phyloP scores from a whole-genome alignment of 257 asterid genomes.

The Solanum chiquidenum region DNA sequence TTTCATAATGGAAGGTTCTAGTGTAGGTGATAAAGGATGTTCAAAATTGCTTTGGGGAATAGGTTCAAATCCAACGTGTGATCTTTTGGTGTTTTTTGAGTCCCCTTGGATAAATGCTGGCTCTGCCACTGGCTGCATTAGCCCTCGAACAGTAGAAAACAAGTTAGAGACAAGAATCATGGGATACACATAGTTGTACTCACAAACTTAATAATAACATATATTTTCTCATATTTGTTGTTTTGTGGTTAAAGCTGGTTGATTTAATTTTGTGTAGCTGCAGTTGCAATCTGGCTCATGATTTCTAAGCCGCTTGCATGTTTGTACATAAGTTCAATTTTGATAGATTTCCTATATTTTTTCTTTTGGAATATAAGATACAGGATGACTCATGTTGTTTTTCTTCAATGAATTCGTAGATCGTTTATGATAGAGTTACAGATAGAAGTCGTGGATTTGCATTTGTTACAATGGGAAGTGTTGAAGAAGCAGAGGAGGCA shows the following conservation, averaged over 20 bases:
- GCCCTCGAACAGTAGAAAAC: background rate
- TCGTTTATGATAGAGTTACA: constrained; percentile 72
- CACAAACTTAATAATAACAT: background rate
- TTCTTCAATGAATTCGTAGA: constrained; percentile 20
- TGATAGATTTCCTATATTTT: background rate
- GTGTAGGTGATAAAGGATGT: background rate
- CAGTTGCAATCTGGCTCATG: background rate
- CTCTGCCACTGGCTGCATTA: background rate
- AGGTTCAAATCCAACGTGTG: background rate
- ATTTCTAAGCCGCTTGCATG: background rate
- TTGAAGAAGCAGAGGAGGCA: constrained; percentile 79
- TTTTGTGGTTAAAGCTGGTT: background rate
- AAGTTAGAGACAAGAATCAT: background rate
- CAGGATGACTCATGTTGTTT: background rate
- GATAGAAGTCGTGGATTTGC: constrained; percentile 93
- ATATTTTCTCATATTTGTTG: background rate
- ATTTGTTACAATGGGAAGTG: constrained; percentile 76
- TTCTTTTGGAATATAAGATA: background rate
- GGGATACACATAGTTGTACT: background rate
- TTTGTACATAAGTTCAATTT: background rate
- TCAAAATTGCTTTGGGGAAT: background rate
- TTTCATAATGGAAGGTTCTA: background rate
- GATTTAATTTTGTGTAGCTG: background rate
- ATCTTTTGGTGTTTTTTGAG: background rate
- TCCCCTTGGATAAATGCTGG: background rate